Conservation (phyloP, 2,329 filamentous ascomycete genomes). For the Fusarium camptoceras region DNA sequence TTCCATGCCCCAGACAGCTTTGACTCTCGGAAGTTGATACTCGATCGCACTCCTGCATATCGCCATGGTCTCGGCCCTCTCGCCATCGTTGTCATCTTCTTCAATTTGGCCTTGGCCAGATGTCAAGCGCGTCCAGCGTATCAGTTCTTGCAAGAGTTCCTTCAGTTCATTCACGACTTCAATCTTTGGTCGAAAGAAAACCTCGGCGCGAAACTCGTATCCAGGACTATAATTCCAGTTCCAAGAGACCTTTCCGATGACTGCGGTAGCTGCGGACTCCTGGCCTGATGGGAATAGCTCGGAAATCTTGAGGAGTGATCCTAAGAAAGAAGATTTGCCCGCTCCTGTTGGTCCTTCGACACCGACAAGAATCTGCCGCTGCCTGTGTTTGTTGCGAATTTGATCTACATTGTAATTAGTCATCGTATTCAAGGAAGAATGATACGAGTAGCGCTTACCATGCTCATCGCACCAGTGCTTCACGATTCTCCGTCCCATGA, state of each 20-base stretch:
- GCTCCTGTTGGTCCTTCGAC: conserved; percentile 36
- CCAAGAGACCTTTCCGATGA: conserved; percentile 42
- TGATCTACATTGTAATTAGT: neutral
- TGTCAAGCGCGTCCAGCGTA: neutral
- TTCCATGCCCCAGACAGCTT: conserved; percentile 38
- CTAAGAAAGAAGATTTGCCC: conserved; percentile 27
- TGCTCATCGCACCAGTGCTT: conserved; percentile 3
- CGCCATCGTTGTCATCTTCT: conserved; percentile 25
- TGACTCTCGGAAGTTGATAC: conserved; percentile 38
- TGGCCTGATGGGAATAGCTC: conserved; percentile 50
- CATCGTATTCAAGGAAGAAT: too few relatives aligned
- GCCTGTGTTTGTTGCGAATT: neutral
- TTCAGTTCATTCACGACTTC: conserved; percentile 33
- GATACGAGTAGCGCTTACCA: neutral
- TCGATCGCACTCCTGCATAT: conserved; percentile 16
- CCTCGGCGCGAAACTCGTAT: conserved; percentile 35
- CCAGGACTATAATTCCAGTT: conserved; percentile 38
- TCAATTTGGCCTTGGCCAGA: neutral
- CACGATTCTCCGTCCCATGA: conserved; percentile 10
- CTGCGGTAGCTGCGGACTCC: conserved; percentile 47
- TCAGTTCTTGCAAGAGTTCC: conserved; percentile 25
- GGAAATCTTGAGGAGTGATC: neutral
- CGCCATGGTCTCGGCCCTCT: neutral
- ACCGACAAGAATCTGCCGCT: conserved; percentile 7
- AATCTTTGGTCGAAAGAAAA: conserved; percentile 33